Base-by-base conservation (phyloP, 116 monocot species). In the Posidonia oceanica region DNA sequence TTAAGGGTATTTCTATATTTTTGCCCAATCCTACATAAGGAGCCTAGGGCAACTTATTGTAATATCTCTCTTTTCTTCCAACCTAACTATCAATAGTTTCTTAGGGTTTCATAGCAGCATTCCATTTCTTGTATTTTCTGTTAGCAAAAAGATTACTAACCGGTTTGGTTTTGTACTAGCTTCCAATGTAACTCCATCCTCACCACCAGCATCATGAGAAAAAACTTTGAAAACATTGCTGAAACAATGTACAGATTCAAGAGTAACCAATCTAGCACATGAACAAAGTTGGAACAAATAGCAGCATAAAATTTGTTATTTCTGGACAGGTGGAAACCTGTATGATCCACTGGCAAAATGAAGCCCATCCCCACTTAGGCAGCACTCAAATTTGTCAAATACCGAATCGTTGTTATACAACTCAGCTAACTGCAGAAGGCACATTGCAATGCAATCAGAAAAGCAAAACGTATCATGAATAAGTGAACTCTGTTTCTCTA, bases 161-260 rank as follows among this genome's bases (percentile, higher is more conserved):
- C 85, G 82, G 72, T 76, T 64, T 21, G 85, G 78, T 22, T 74
- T 85, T 72, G 63, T 85, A 68, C 78, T 83, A 61, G 85, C 88
- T 79, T 89, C 79, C 72, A 89, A 70, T 59, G 75, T 75, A 70
- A 42, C 79, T 59, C 81, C 86, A 60, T 72, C 79, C 6, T 75
- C 75, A 60, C 21, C 68, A 48, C 79, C 81, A 72, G 41, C 71
- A 64, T 81, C 70, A 69, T 37, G 64, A 44, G 81, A 77, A 75
- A 89, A 89, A 74, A 86, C 64, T 72, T 39, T 83, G 75, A 89
- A 83, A 39, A 66, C 74, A 75, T 86, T 89, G 74, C 89, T 89
- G 56, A 77, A 74, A 4, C 51, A 69, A 77, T 68, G 21, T 52
- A 68, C 13, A 68, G 52, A 36, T 68, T 68, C 52, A 36, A 8